Percentiles rank a stretch among this genome's conserved stretches.
These are phyloP conservation scores for Coemansia sp. DNA, from an alignment of 192 early-diverging fungal genomes.

Conservation along the genomic window DNA sequence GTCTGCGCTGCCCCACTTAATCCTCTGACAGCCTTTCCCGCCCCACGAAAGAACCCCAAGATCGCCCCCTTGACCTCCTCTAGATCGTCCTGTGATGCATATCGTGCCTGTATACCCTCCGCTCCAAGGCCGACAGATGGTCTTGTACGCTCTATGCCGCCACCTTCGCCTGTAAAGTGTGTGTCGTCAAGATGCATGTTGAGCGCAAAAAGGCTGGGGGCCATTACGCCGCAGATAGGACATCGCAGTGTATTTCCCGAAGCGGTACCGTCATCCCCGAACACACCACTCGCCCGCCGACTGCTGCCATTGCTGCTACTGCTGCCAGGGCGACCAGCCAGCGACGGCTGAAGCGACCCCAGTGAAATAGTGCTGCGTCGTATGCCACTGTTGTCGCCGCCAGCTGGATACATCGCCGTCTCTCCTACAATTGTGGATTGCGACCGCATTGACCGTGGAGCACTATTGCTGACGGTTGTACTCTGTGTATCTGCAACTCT, in stretches of 20 bases:
- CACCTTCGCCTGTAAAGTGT: slow-evolving; percentile 25
- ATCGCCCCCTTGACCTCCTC: slow-evolving; percentile 38
- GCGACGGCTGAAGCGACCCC: slow-evolving; percentile 6
- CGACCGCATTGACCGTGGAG: slow-evolving; percentile 12
- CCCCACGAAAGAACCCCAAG: slow-evolving; percentile 43
- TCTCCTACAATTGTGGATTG: slow-evolving; percentile 4
- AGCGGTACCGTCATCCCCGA: background rate
- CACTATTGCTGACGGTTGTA: background rate
- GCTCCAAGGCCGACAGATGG: background rate
- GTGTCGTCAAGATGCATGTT: slow-evolving; percentile 52
- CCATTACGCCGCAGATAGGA: slow-evolving; percentile 53
- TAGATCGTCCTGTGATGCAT: slow-evolving; percentile 39
- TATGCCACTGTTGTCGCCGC: background rate
- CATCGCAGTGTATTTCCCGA: slow-evolving; percentile 20
- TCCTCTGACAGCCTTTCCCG: slow-evolving; percentile 37
- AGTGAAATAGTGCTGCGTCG: slow-evolving; percentile 39
- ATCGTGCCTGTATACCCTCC: slow-evolving; percentile 6
- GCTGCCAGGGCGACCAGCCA: background rate
- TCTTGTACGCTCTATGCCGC: background rate
- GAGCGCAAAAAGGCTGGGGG: slow-evolving; percentile 42
- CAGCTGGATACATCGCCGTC: background rate
- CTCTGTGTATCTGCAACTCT: background rate
- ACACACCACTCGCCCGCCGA: background rate
- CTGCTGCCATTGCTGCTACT: slow-evolving; percentile 13
- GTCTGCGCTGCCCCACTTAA: slow-evolving; percentile 8